Percentiles rank a stretch among this genome's conserved stretches.
Evolutionary conservation across 1,284 basidiomycete species (phyloP).

Genomic region (Crepidotus sp.): DNA sequence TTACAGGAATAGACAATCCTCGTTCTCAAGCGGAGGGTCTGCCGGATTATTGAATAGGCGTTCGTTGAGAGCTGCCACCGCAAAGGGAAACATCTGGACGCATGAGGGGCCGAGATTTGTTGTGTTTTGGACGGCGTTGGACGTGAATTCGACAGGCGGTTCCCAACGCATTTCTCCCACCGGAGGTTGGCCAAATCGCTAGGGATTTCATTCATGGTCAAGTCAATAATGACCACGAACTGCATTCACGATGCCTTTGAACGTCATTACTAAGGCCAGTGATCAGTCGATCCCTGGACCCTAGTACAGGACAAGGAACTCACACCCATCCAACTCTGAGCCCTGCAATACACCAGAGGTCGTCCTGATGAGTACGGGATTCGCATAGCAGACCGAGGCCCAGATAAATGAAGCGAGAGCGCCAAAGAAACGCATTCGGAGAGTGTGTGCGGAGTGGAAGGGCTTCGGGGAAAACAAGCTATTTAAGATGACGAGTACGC

Average conservation of each 20-base stretch:
- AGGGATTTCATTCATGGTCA: background rate
- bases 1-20: constrained; percentile 17
- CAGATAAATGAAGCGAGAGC: background rate
- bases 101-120: constrained; percentile 13
- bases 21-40: constrained; percentile 6
- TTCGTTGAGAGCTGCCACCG: background rate
- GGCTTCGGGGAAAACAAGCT: no score
- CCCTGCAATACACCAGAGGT: constrained; percentile 7
- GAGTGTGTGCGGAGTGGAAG: background rate
- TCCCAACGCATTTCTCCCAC: constrained; percentile 7
- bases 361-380: background rate
- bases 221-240: background rate
- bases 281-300: background rate
- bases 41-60: constrained; percentile 10
- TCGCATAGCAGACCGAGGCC: background rate
- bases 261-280: constrained; percentile 8
- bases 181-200: background rate
- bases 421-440: background rate
- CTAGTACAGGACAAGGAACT: background rate
- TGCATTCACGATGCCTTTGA: constrained; percentile 16
- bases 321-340: background rate
- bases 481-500: no score
- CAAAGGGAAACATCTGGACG: constrained; percentile 11
- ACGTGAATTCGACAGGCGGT: constrained; percentile 12
- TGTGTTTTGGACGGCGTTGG: constrained; percentile 1